Conservation (phyloP, 1,284 basidiomycete genomes). For the Earliella scabrosa region DNA sequence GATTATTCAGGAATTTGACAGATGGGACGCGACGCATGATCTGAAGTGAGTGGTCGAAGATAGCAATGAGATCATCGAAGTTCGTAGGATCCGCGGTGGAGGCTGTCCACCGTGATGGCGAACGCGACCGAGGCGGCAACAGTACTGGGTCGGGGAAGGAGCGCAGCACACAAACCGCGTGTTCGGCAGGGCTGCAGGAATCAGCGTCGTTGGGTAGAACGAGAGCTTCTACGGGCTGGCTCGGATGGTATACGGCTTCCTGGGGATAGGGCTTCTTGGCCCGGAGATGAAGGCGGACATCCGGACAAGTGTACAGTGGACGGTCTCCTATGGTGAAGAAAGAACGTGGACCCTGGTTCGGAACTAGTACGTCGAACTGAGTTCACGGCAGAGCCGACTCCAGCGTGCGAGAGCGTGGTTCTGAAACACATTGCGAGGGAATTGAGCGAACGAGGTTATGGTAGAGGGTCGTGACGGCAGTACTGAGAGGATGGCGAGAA, state of each 20-base stretch:
- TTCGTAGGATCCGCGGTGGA: constrained; percentile 21
- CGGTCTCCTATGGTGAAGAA: constrained; percentile 6
- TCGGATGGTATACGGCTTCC: constrained; percentile 7
- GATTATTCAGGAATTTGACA: constrained; percentile 23
- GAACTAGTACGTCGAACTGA: constrained; percentile 5
- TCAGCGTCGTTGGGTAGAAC: background rate
- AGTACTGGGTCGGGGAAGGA: constrained; percentile 11
- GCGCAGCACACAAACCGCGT: constrained; percentile 15
- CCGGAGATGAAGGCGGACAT: constrained; percentile 18
- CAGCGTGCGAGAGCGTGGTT: constrained; percentile 15
- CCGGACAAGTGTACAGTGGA: background rate
- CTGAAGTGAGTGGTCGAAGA: no score
- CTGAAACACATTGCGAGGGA: constrained; percentile 17
- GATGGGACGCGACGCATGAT: no score
- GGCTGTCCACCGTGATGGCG: constrained; percentile 21
- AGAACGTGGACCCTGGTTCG: constrained; percentile 2
- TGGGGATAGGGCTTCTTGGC: constrained; percentile 9
- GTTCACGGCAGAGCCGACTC: constrained; percentile 1
- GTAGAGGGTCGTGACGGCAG: background rate
- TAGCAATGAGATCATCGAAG: constrained; percentile 22
- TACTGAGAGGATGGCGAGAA: background rate
- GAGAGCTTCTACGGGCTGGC: background rate
- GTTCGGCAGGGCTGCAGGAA: constrained; percentile 9
- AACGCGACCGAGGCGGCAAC: constrained; percentile 10
- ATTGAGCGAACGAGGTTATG: background rate